Base-by-base conservation (phyloP, 139 green algal species). In the Asterochloris sp. region DNA sequence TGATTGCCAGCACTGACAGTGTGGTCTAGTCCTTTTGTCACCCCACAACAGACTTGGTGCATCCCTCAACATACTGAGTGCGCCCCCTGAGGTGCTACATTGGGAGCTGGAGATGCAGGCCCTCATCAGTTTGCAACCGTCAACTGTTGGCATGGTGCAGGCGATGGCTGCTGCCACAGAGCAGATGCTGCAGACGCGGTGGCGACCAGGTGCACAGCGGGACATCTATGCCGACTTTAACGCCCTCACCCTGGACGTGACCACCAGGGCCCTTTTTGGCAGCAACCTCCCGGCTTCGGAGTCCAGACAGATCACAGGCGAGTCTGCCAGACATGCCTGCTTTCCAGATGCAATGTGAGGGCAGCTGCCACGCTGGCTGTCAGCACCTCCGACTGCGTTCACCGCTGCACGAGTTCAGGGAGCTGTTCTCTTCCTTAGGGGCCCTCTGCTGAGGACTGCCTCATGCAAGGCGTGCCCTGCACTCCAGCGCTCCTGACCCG, bases 171-270 rank as follows among this genome's bases (percentile, higher is more conserved):
- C 83, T 4, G 85, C 81, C 1, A 89, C 89, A 0, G 38, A 87
- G 21, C 47, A 82, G 10, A 74, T 90, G 64, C 66, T 94, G 12
- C 26, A 27, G 1, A 12, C 21, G 8, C 62, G 66, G 13, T 94
- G 90, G 92, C 13, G 38, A 11, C 26, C 29, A 15, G 75, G 84
- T 19, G 54, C 29, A 26, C 73, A 77, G 17, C 83, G 91, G 11
- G 89, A 95, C 66, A 63, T 94, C 27, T 95, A 95, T 68, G 78
- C 81, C 13, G 95, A 98, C 85, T 97, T 97, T 89, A 98, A 98
- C 76, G 77, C 87, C 62, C 90, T 98, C 12, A 98, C 95, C 0
- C 89, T 98, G 27, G 73, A 84, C 12, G 91, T 98, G 67, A 94
- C 92, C 12, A 84, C 92, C 13, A 84, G 87, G n/a, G 94, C 93